Percentiles rank a stretch among this genome's conserved stretches.
These are phyloP conservation scores for Colletotrichum agaves DNA, from an alignment of 2,329 filamentous ascomycete genomes.

Conservation along the genomic window DNA sequence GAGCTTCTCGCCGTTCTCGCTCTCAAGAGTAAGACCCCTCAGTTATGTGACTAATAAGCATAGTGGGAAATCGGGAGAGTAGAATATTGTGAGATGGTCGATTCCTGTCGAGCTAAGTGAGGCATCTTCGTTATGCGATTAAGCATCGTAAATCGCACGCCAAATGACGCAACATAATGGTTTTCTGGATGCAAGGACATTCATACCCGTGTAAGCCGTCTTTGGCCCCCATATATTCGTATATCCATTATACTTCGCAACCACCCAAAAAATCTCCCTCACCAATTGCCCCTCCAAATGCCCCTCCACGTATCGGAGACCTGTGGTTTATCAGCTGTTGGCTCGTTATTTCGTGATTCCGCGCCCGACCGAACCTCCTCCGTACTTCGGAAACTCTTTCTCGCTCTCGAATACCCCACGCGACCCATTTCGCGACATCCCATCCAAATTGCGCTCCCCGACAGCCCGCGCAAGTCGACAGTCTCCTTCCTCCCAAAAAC, in stretches of 20 bases:
- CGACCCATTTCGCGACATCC: conserved; percentile 1
- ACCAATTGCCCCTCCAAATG: conserved; percentile 36
- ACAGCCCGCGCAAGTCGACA: background rate
- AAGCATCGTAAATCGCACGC: conserved; percentile 11
- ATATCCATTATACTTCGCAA: background rate
- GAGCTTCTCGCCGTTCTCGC: conserved; percentile 31
- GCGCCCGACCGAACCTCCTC: conserved; percentile 1
- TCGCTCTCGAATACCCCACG: conserved; percentile 7
- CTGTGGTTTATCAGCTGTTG: conserved; percentile 34
- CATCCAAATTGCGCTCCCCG: conserved; percentile 1
- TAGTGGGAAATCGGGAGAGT: background rate
- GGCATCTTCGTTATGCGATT: too few relatives aligned
- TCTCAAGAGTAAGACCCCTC: conserved; percentile 9
- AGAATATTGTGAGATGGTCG: too few relatives aligned
- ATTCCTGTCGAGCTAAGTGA: too few relatives aligned
- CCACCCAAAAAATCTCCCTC: conserved; percentile 33
- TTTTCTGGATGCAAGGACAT: background rate
- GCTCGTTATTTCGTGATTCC: conserved; percentile 31
- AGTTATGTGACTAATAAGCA: conserved; percentile 10
- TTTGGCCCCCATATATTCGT: conserved; percentile 1
- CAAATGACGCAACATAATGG: conserved; percentile 24
- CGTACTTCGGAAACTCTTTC: conserved; percentile 11
- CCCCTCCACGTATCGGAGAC: conserved; percentile 36
- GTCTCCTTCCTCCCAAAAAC: background rate
- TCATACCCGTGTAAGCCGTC: background rate